These are phyloP conservation scores for Tolypocladium cylindrosporum DNA, from an alignment of 2,329 filamentous ascomycete genomes.

Conservation along the genomic window DNA sequence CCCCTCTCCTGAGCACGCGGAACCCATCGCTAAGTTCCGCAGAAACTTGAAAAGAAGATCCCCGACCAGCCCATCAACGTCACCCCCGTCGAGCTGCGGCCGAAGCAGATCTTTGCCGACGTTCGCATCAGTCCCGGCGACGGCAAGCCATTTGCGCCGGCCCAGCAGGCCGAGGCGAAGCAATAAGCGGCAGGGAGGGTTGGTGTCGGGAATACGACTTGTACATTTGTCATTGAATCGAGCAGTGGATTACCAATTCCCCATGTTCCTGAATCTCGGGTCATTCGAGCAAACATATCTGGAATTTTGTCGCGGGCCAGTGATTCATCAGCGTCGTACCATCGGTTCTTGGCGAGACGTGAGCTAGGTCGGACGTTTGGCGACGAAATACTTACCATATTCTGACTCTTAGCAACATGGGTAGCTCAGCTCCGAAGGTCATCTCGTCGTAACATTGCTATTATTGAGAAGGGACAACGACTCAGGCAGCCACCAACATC, in stretches of 20 bases:
- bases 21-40: not conserved
- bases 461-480: not conserved
- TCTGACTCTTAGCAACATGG: not conserved
- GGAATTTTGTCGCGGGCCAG: not conserved
- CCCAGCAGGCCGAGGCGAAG: slow-evolving; percentile 22
- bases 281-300: no score
- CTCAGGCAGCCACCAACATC: not conserved
- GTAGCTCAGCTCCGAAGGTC: not conserved
- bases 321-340: not conserved
- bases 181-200: slow-evolving; percentile 14
- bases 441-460: not conserved
- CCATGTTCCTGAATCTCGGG: not conserved
- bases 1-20: not conserved
- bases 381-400: not conserved
- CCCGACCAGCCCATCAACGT: slow-evolving; percentile 62
- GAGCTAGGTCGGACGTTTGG: not conserved
- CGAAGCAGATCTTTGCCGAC: slow-evolving; percentile 52
- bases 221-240: slow-evolving; percentile 20
- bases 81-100: slow-evolving; percentile 64
- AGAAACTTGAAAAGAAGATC: slow-evolving; percentile 76
- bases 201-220: slow-evolving; percentile 8
- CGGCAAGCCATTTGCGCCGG: slow-evolving; percentile 31
- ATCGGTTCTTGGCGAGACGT: not conserved
- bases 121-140: slow-evolving; percentile 32
- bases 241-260: slow-evolving; percentile 4